Evolutionary conservation across 805 yeast species (phyloP), one percentile per base, ranked within the genome.

Genomic region (Candida ponderosae): DNA sequence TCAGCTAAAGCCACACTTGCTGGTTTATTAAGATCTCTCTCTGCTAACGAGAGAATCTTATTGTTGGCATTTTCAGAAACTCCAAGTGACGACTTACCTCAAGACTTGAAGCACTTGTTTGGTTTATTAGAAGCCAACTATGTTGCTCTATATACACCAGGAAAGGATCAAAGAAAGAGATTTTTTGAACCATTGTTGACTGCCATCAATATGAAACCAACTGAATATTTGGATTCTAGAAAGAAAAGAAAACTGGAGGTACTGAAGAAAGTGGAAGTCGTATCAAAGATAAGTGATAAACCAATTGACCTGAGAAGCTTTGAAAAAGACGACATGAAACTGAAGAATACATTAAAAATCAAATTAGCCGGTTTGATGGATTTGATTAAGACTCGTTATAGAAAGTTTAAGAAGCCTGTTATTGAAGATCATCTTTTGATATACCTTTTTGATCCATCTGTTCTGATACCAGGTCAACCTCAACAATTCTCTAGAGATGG

Each of bases 311-410:
- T 68, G 32, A 78, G 69, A 45, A 72, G 56, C 1, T 56, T 55
- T 26, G 68, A 62, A 41, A 76, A 76, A 40, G 69, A 70, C 39
- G 97, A 93, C 56, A 81, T 86, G 68, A 78, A 82, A 49, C 63
- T 90, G 41, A 88, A 88, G 56, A 90, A 90, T 56, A 69, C 84
- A 14, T 63, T 93, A 40, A 93, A 90, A 58, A 77, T 93, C 40
- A 88, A 84, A 57, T 66, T 93, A 23, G 80, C 95, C 6, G 89
- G 85, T 1, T 62, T 93, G 30, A 84, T 93, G 93, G 97, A 93
- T 45, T 61, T 85, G 18, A 83, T 90, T 65, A 88, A 89, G 55
- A 77, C 67, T 40, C 70, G 97, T 34, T 93, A 90, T 56, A 87
- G 87, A 51, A 67, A 96, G 39, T 93, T 93, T 65, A 81, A 80